Conservation (phyloP, 306 rosid genomes). For the Datisca glomerata region DNA sequence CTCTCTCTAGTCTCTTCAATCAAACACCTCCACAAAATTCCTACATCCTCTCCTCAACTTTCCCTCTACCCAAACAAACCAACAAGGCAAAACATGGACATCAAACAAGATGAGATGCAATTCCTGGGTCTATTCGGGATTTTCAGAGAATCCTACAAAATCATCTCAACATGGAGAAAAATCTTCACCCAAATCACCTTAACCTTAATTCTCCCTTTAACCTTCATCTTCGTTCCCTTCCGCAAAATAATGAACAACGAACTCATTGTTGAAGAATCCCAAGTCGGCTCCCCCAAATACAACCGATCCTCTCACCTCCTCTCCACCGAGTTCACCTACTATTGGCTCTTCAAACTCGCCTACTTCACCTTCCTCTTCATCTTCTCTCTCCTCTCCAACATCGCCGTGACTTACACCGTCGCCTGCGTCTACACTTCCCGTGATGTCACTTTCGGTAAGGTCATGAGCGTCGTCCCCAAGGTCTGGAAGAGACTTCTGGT, state of each 20-base stretch:
- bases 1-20: too few relatives aligned
- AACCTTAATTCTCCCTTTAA: constrained; percentile 48
- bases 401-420: constrained; percentile 27
- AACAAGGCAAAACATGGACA: constrained; percentile 30
- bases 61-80: background rate
- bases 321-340: constrained; percentile 21
- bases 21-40: too few relatives aligned
- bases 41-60: background rate
- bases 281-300: constrained; percentile 6
- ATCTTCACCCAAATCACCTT: constrained; percentile 51
- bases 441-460: constrained; percentile 9
- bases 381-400: constrained; percentile 24
- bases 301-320: constrained; percentile 13
- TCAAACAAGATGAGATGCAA: constrained; percentile 64
- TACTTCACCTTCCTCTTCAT: constrained; percentile 18
- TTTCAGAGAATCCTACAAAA: constrained; percentile 45
- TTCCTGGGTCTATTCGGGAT: constrained; percentile 37
- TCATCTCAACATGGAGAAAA: constrained; percentile 30
- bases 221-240: constrained; percentile 36
- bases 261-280: constrained; percentile 5
- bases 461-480: constrained; percentile 13
- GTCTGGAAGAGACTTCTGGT: constrained; percentile 24
- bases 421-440: constrained; percentile 19
- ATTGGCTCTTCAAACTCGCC: constrained; percentile 18
- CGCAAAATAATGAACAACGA: constrained; percentile 16